Base-by-base conservation (phyloP, 1,284 basidiomycete genomes). In the Boletus putidus region DNA sequence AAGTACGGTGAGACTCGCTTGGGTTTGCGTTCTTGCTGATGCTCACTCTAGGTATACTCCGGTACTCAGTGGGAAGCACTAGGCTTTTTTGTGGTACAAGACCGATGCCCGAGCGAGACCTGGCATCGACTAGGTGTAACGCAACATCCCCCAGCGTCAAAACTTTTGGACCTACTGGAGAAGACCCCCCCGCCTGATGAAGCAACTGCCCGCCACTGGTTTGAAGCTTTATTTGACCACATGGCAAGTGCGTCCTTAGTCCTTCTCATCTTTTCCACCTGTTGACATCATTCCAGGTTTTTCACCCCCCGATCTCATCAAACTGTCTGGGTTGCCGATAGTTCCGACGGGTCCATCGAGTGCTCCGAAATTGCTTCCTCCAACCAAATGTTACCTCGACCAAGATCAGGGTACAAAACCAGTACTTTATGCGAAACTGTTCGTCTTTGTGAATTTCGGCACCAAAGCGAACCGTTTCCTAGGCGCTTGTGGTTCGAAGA, bases 1-100 rank as follows among this genome's bases (percentile, higher is more conserved):
- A 58, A 20, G 56, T 58, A 55, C 3, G 20, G 12, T 11, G 4
- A 27, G 4, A 7, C 23, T 43, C 10, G 2, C 15, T 14, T 9
- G 31, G 18, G 12, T 15, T n/a, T 16, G 21, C 5, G 16, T 12
- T n/a, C 27, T 25, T 29, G 3, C 44, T 36, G 6, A 57, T 2
- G 36, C 1, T 20, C 20, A 16, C 14, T 35, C 36, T 21, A 57
- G 56, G 56, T 54, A 6, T 57, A 47, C 31, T 54, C 44, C 2
- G 16, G 27, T 14, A 20, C 44, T 25, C 43, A 54, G 31, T 57
- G 56, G 56, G 36, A 55, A 33, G 23, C 23, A 29, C 21, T 57
- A 14, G 56, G 56, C 20, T 47, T 57, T 29, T 55, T 7, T 18
- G 56, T 57, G 20, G 44, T 55, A 36, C 56, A n/a, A 31, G n/a